A percentile compares a stretch with the other conserved stretches of the same genome.
Conservation (phyloP, 1,284 basidiomycete species). For the Tilletia indica region DNA sequence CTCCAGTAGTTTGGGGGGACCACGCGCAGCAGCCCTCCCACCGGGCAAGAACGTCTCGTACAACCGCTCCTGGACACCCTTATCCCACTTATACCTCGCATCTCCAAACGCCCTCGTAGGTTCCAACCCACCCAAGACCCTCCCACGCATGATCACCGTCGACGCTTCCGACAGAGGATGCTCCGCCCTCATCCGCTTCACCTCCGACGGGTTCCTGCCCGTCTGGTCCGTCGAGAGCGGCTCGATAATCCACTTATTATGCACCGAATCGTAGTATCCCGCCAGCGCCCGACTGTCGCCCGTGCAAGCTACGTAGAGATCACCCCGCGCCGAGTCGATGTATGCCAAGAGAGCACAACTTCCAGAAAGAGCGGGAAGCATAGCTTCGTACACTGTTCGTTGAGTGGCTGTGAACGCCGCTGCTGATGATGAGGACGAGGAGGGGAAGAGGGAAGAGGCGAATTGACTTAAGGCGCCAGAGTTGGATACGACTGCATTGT, state of each 20-base stretch:
- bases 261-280: slow-evolving; percentile 69
- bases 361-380: slow-evolving; percentile 50
- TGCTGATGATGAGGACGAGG: slow-evolving; percentile 26
- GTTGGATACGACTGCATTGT: not conserved
- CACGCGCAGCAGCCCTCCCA: slow-evolving; percentile 32
- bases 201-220: slow-evolving; percentile 81
- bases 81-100: slow-evolving; percentile 78
- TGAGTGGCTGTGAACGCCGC: slow-evolving; percentile 45
- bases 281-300: slow-evolving; percentile 95
- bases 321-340: slow-evolving; percentile 50
- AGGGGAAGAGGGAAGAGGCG: slow-evolving; percentile 51
- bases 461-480: slow-evolving; percentile 39
- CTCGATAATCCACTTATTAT: slow-evolving; percentile 75
- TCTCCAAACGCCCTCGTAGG: slow-evolving; percentile 93
- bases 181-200: slow-evolving; percentile 74
- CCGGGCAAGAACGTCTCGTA: slow-evolving; percentile 56
- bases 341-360: slow-evolving; percentile 53
- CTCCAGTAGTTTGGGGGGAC: slow-evolving; percentile 42
- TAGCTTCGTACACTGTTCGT: slow-evolving; percentile 48
- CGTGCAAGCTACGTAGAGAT: slow-evolving; percentile 68
- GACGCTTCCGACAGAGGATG: slow-evolving; percentile 73
- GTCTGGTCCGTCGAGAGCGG: slow-evolving; percentile 93
- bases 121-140: slow-evolving; percentile 78
- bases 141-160: slow-evolving; percentile 73
- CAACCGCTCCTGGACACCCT: slow-evolving; percentile 55